Percentiles rank a stretch among this genome's conserved stretches.
phyloP scores from a whole-genome alignment of 2,329 filamentous ascomycete genomes.

The Phyllosticta capitalensis region DNA sequence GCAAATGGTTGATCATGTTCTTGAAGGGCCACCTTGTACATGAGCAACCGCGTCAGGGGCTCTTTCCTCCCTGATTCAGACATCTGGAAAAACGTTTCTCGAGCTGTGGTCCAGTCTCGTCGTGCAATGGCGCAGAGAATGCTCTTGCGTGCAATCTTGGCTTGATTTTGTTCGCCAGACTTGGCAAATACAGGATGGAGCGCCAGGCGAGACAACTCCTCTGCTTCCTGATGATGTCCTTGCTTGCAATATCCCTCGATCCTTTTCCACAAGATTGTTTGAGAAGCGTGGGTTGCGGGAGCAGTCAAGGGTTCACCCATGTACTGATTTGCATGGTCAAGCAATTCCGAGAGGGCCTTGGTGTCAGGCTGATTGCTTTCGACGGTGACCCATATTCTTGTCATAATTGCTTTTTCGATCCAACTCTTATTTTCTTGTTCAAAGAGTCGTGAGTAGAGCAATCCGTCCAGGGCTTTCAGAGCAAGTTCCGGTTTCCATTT shows the following conservation, averaged over 20 bases:
- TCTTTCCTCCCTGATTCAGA: slow-evolving; percentile 48
- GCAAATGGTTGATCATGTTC: slow-evolving; percentile 49
- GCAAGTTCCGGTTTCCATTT: slow-evolving; percentile 19
- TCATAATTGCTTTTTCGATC: slow-evolving; percentile 61
- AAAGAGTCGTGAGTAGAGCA: slow-evolving; percentile 52
- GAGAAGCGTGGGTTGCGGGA: slow-evolving; percentile 55
- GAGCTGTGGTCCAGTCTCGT: slow-evolving; percentile 46
- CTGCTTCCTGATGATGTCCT: slow-evolving; percentile 44
- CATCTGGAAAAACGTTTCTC: slow-evolving; percentile 50
- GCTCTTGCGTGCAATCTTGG: slow-evolving; percentile 61
- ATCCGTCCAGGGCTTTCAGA: slow-evolving; percentile 48
- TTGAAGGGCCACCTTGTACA: slow-evolving; percentile 63
- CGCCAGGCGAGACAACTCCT: slow-evolving; percentile 63
- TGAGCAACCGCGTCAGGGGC: slow-evolving; percentile 59
- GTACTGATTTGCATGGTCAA: slow-evolving; percentile 39
- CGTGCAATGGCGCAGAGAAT: slow-evolving; percentile 58
- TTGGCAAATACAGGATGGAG: slow-evolving; percentile 57
- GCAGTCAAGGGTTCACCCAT: slow-evolving; percentile 43
- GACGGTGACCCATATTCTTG: slow-evolving; percentile 53
- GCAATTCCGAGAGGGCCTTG: slow-evolving; percentile 31
- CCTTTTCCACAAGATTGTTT: slow-evolving; percentile 71
- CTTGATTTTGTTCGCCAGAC: slow-evolving; percentile 55
- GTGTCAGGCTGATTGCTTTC: slow-evolving; percentile 30
- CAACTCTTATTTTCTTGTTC: slow-evolving; percentile 43
- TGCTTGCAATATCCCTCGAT: slow-evolving; percentile 51